Evolutionary conservation across 306 rosid species (phyloP).

Genomic region (Sicyos edulis): DNA sequence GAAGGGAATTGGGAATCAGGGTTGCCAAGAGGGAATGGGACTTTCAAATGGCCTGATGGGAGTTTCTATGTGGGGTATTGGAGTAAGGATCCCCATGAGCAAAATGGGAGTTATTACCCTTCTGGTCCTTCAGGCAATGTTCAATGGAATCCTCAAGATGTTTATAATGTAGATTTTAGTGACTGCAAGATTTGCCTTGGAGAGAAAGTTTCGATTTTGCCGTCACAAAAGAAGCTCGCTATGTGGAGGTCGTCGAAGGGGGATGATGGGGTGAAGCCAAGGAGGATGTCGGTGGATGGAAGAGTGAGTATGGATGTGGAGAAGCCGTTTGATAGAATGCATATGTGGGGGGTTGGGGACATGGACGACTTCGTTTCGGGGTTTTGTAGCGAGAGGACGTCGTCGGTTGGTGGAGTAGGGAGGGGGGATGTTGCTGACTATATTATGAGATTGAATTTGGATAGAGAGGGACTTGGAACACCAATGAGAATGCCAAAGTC

Average conservation of each 20-base stretch:
- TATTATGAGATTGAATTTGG: slow-evolving; percentile 22
- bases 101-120: slow-evolving; percentile 51
- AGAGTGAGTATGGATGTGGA: slow-evolving; percentile 56
- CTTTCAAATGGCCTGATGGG: slow-evolving; percentile 64
- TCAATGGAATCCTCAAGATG: slow-evolving; percentile 73
- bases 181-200: slow-evolving; percentile 43
- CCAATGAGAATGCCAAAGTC: slow-evolving; percentile 43
- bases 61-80: slow-evolving; percentile 63
- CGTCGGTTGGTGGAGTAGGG: slow-evolving; percentile 3
- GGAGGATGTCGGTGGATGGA: slow-evolving; percentile 72
- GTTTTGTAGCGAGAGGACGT: slow-evolving; percentile 8
- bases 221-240: slow-evolving; percentile 82
- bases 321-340: slow-evolving; percentile 52
- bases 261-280: slow-evolving; percentile 36
- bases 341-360: slow-evolving; percentile 36
- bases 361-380: not conserved
- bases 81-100: slow-evolving; percentile 53
- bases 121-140: slow-evolving; percentile 33
- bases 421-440: slow-evolving; percentile 14
- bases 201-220: slow-evolving; percentile 61
- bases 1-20: slow-evolving; percentile 81
- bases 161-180: slow-evolving; percentile 41
- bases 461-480: slow-evolving; percentile 25
- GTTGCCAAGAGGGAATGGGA: slow-evolving; percentile 65
- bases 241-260: slow-evolving; percentile 66